Evolutionary conservation across 495 filamentous ascomycete genomes (phyloP), one percentile per base, ranked within the genome.

Genomic region (Darksidea phi): DNA sequence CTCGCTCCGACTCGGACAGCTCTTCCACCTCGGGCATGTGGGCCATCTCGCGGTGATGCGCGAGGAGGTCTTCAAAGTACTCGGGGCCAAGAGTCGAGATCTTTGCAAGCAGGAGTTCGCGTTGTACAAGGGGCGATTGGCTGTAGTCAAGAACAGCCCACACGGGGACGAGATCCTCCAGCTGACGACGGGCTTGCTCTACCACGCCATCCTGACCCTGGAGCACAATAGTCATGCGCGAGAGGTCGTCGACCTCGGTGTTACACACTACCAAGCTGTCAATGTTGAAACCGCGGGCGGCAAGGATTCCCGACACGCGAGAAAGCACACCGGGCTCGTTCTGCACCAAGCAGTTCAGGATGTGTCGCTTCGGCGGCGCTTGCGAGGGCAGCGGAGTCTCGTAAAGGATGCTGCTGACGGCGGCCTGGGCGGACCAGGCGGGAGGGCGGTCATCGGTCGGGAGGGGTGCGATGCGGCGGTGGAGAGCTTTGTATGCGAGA

Each of bases 111-210:
- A 98, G 80, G 41, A 98, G 78, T 75, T 98, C 94, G 53, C 94
- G 86, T 79, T 98, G 94, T 21, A 98, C 92, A n/a, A 98, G 80
- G 24, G 94, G 90, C 0, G 94, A 85, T 36, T 84, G 80, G 28
- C 92, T 97, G 77, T 98, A 97, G 74, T 98, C 94, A 59, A 98
- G 78, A 15, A 98, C 94, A 28, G 94, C 94, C 94, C 94, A 98
- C 51, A 98, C 94, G 26, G 94, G 94, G 28, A 98, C 94, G 28
- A 98, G 79, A 70, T 98, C 94, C 70, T 97, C 94, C 15, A 98
- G 79, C 78, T 98, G 94, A 54, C 94, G 82, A 41, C 94, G 86
- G 46, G 94, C 94, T 78, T 98, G 94, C 80, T 98, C 94, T 15
- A 98, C 92, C 20, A 98, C 94, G 48, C 92, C 94, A 68, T 97